phyloP scores from a whole-genome alignment of 495 filamentous ascomycete genomes.

The Talaromyces proteolyticus region DNA sequence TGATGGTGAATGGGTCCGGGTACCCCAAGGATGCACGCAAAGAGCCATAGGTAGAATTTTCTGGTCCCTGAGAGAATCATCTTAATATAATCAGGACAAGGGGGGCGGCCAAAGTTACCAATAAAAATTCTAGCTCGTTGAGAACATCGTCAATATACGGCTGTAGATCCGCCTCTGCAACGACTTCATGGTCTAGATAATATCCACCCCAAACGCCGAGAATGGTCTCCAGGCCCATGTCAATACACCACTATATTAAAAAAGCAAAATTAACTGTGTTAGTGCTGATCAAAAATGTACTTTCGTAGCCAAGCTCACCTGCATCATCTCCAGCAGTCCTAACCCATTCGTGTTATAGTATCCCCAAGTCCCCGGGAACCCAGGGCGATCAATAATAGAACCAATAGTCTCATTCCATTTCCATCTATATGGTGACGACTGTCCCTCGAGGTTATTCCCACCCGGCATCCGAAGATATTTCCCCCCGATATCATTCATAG shows the following conservation, averaged over 20 bases:
- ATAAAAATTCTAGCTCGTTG: constrained; percentile 52
- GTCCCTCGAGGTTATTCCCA: constrained; percentile 62
- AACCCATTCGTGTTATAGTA: constrained; percentile 59
- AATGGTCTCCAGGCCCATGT: constrained; percentile 13
- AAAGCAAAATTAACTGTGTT: too few relatives aligned
- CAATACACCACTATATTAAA: constrained; percentile 3
- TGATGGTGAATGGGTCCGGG: constrained; percentile 39
- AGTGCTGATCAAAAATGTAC: too few relatives aligned
- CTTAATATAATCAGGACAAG: not conserved
- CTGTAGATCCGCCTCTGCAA: constrained; percentile 25
- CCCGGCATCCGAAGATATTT: constrained; percentile 59
- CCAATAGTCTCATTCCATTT: constrained; percentile 67
- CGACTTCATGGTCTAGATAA: constrained; percentile 44
- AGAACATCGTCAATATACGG: constrained; percentile 51
- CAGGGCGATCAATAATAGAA: constrained; percentile 54
- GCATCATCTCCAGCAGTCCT: constrained; percentile 22
- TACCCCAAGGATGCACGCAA: constrained; percentile 41
- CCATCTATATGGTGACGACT: constrained; percentile 48
- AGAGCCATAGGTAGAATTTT: constrained; percentile 29
- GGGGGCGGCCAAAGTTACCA: not conserved
- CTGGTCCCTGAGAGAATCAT: not conserved
- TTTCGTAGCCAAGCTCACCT: not conserved
- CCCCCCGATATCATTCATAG: constrained; percentile 46
- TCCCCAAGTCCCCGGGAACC: constrained; percentile 54
- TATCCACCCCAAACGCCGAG: constrained; percentile 58